Evolutionary conservation across 1,284 basidiomycete species (phyloP), one percentile per base, ranked within the genome.

Genomic region (Meripilus lineatus): DNA sequence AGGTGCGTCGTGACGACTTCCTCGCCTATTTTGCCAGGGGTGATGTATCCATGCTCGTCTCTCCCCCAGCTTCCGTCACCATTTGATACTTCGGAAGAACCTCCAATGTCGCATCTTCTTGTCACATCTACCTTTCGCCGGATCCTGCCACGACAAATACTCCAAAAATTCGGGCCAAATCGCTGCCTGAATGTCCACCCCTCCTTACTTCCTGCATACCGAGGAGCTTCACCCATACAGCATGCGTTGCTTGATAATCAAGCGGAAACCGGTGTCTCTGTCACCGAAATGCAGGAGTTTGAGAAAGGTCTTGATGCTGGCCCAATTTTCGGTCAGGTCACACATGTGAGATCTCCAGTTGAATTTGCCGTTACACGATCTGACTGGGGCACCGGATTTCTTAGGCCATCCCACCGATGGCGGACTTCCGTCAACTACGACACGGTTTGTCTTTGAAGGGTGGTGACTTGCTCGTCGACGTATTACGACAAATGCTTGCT

Each of bases 101-200:
- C 51, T 15, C 67, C 66, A 4, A 61, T 63, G 14, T 50, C 59
- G 0, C 75, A 85, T 50, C 56, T 97, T 8, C 74, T 98, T 5
- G 55, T 98, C 3, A 95, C 93, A 0, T 92, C 92, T 8, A 96
- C 93, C 1, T 97, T 97, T 56, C 93, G 94, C 1, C 84, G 91
- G 41, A 88, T 97, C 49, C 75, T 97, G 18, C 81, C 92, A 0
- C 61, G 72, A 2, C 53, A 67, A 0, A 67, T 93, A 35, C 77
- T 96, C 3, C 57, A 70, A n/a, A 66, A 72, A 22, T 96, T 96
- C 55, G 67, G 65, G 0, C 70, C 72, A 0, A 62, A 67, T 1
- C 77, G 81, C 41, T 68, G 84, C n/a, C 69, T 99, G 33, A 97
- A 98, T 58, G 79, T 98, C 3, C 95, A 99, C 57, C 93, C 94